These are phyloP conservation scores for Cystofilobasidium bisporidii DNA, from an alignment of 768 basidiomycete species.

Conservation along the genomic window DNA sequence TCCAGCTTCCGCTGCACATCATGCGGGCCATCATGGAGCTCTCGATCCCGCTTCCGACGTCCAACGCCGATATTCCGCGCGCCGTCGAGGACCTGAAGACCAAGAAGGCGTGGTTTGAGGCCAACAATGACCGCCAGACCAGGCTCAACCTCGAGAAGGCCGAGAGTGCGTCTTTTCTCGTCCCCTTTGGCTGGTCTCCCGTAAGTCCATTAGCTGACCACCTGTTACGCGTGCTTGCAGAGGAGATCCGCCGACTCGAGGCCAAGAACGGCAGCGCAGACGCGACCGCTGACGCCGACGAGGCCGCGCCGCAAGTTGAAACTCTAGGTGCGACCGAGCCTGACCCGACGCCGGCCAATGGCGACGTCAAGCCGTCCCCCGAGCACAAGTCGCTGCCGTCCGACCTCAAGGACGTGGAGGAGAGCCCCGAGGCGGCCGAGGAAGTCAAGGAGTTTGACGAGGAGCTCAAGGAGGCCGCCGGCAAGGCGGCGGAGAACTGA, in stretches of 20 bases:
- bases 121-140: slow-evolving; percentile 60
- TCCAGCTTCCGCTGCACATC: slow-evolving; percentile 75
- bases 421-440: slow-evolving; percentile 15
- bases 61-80: slow-evolving; percentile 63
- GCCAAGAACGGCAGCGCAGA: slow-evolving; percentile 15
- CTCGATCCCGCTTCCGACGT: slow-evolving; percentile 81
- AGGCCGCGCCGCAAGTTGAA: slow-evolving; percentile 6
- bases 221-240: not conserved
- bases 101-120: slow-evolving; percentile 91
- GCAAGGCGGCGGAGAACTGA: slow-evolving; percentile 15
- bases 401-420: slow-evolving; percentile 9
- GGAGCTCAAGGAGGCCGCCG: slow-evolving; percentile 24
- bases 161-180: not conserved
- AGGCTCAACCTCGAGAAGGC: slow-evolving; percentile 32
- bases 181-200: not conserved
- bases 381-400: slow-evolving; percentile 7
- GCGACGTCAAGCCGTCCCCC: not conserved
- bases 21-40: slow-evolving; percentile 76
- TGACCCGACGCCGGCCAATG: slow-evolving; percentile 14
- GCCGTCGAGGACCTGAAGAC: slow-evolving; percentile 81
- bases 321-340: slow-evolving; percentile 11
- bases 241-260: slow-evolving; percentile 27
- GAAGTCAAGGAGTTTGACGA: slow-evolving; percentile 13
- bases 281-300: slow-evolving; percentile 12
- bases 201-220: not conserved